These are phyloP conservation scores for Phialocephala subalpina DNA, from an alignment of 2,329 filamentous ascomycete species.

Conservation along the genomic window DNA sequence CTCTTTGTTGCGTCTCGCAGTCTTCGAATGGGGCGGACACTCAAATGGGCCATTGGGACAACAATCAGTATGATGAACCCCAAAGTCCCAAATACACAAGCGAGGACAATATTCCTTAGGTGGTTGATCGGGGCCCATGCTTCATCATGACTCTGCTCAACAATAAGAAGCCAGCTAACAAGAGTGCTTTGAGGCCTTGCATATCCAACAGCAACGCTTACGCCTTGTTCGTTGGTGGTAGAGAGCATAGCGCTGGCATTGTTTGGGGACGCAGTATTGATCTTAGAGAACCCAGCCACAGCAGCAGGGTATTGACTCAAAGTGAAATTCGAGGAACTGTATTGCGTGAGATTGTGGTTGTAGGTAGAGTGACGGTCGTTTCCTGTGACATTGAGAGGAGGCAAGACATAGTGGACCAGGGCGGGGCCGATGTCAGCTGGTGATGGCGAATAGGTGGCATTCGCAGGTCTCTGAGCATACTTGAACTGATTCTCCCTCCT, in stretches of 20 bases:
- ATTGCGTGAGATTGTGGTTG: slow-evolving; percentile 46
- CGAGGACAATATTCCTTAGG: slow-evolving; percentile 81
- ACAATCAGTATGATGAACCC: slow-evolving; percentile 76
- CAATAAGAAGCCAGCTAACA: slow-evolving; percentile 83
- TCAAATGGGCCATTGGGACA: slow-evolving; percentile 82
- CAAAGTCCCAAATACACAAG: slow-evolving; percentile 84
- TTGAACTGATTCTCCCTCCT: slow-evolving; percentile 72
- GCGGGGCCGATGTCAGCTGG: slow-evolving; percentile 50
- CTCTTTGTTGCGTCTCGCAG: slow-evolving; percentile 43
- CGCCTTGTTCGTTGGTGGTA: slow-evolving; percentile 75
- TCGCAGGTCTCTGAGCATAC: slow-evolving; percentile 53
- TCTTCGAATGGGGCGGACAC: slow-evolving; percentile 71
- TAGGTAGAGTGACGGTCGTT: slow-evolving; percentile 58
- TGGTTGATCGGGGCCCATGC: slow-evolving; percentile 78
- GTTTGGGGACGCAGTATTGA: slow-evolving; percentile 57
- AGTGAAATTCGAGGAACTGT: slow-evolving; percentile 57
- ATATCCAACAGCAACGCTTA: slow-evolving; percentile 80
- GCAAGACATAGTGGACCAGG: slow-evolving; percentile 66
- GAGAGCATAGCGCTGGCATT: slow-evolving; percentile 74
- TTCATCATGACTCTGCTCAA: slow-evolving; percentile 79
- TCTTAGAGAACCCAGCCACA: slow-evolving; percentile 63
- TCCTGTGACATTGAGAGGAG: slow-evolving; percentile 53
- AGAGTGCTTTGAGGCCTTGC: slow-evolving; percentile 72
- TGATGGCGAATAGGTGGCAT: slow-evolving; percentile 52
- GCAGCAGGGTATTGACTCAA: slow-evolving; percentile 70